Evolutionary conservation across 345 rosid species (phyloP), one percentile per base, ranked within the genome.

Genomic region (Arabis hirsuta): DNA sequence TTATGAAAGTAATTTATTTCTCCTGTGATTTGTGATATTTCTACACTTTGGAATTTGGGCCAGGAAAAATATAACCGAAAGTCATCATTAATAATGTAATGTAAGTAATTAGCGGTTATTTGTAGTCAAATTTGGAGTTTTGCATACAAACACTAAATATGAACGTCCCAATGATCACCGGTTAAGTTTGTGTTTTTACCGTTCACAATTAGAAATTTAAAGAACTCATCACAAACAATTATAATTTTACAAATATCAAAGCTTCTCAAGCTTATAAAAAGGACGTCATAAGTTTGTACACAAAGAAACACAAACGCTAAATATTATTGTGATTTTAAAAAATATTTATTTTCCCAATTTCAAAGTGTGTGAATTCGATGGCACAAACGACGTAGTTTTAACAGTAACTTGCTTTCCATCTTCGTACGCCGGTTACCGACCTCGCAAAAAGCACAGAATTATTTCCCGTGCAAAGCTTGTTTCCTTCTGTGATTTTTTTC

Each of bases 361-460:
- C 12, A 3, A 24, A 14, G 4, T 39, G 65, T 42, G 22, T 43
- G 59, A 22, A 39, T 5, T 65, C 58, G 34, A 13, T 4, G 9
- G 24, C 24, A 22, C 1, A 72, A 62, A 74, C 78, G 78, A 74
- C 73, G 73, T 42, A 22, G 78, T 67, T 59, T 65, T 2, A 1
- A 32, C 6, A 26, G 54, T 51, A 52, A 74, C 68, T 60, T 67
- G 54, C 78, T 59, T 58, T 59, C 55, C 63, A 58, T 66, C 78
- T 65, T 67, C 73, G 61, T 41, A 51, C 41, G 72, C 59, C 67
- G 67, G 78, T 74, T 67, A 60, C 63, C 32, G 54, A 74, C 60
- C 42, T 44, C 56, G 26, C 59, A 14, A 24, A 2, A 59, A 38
- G n/a, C 47, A 11, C 54, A 50, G 53, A 60, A 19, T 41, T 29